Conservation (phyloP, 306 rosid species). For the Astragalus membranaceus region DNA sequence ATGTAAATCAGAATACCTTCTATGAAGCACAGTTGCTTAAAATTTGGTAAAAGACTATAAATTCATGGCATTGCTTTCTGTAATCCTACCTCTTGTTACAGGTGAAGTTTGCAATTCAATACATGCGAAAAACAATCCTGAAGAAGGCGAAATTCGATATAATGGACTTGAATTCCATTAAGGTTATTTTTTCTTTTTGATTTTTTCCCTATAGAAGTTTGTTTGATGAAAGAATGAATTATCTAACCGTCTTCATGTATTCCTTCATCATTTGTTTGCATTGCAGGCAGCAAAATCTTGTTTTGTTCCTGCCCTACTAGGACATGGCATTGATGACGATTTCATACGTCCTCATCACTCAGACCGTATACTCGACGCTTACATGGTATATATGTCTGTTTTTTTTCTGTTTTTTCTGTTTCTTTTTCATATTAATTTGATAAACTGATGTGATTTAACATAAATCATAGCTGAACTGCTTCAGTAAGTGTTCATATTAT, state of each 20-base stretch:
- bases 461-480: background rate
- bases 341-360: conserved; percentile 92
- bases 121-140: conserved; percentile 82
- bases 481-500: conserved; percentile 3
- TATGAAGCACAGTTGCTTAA: background rate
- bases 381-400: conserved; percentile 57
- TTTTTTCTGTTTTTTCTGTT: too few species aligned
- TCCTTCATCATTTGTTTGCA: conserved; percentile 18
- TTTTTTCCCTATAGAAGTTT: background rate
- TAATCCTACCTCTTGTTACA: conserved; percentile 8
- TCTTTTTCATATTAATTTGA: background rate
- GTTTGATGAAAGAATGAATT: background rate
- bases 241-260: background rate
- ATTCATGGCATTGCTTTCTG: background rate
- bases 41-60: background rate
- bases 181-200: conserved; percentile 36
- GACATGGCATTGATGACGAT: conserved; percentile 94
- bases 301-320: conserved; percentile 74
- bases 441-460: background rate
- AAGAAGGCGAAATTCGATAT: conserved; percentile 98
- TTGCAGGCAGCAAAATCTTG: conserved; percentile 82
- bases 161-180: conserved; percentile 65
- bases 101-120: conserved; percentile 94
- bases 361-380: conserved; percentile 72
- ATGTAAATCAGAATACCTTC: background rate